Base-by-base conservation (phyloP, 495 filamentous ascomycete genomes). In the Xylaria castorea region DNA sequence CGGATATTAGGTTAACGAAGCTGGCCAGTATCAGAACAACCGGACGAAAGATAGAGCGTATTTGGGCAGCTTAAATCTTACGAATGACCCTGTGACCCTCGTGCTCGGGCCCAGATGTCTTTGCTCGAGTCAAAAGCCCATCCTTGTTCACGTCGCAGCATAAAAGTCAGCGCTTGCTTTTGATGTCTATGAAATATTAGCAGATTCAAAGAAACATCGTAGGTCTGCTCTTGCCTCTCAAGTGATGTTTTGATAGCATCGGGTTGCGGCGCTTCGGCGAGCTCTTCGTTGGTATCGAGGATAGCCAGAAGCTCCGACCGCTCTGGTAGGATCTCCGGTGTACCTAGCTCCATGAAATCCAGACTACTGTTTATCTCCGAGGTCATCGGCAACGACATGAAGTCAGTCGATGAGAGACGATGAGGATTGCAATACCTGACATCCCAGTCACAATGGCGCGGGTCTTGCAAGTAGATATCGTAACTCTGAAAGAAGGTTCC, bases 381-480 rank as follows among this genome's bases (percentile, higher is more conserved):
- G 22, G 63, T 66, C 63, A 50, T 46, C 42, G 63, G 63, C 63
- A 58, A 70, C 7, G 68, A 65, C n/a, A 77, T 46, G 1, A 71
- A 32, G 65, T 82, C 71, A 1, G 30, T 30, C 51, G 75, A 70
- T 1, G 84, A 81, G 5, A 86, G 76, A 20, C 79, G 71, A 32
- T 87, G 85, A 5, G 85, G 85, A 72, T 87, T 87, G 38, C 75
- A 79, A 70, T 86, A 87, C 36, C 42, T 74, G 2, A 80, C 78
- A 34, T 86, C 75, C 18, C 61, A 48, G 34, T 79, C 32, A 58
- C 81, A 83, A 8, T 51, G 53, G 1, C 44, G 20, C 7, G 85
- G 85, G 65, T 85, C 81, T 71, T 86, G 85, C 20, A 87, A 66
- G 69, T 80, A 84, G 4, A 80, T 61, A 0, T 78, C 75, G 48